Conservation (phyloP, 2,329 filamentous ascomycete genomes). For the Sordariomycetes sp. region DNA sequence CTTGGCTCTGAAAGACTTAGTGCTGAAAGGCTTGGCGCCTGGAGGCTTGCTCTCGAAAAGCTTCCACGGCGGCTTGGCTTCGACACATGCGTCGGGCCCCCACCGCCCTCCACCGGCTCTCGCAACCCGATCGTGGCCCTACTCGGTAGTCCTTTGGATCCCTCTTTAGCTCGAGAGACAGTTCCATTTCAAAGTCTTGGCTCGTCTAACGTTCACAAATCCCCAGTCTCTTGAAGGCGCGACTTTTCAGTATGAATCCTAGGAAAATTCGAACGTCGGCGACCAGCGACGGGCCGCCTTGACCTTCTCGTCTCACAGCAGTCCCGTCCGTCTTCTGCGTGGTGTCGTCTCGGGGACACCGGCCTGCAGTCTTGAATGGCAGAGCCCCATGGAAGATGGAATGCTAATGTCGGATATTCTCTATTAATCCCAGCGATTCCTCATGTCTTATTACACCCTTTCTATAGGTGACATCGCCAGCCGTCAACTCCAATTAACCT, state of each 20-base stretch:
- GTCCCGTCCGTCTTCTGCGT: background rate
- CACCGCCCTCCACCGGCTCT: background rate
- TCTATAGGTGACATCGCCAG: background rate
- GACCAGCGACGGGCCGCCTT: background rate
- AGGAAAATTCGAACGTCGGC: background rate
- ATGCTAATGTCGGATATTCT: background rate
- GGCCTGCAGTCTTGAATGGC: background rate
- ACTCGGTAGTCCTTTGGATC: background rate
- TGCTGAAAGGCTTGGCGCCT: too few relatives aligned
- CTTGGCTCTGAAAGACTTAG: too few relatives aligned
- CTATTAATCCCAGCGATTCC: background rate
- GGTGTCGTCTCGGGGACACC: background rate
- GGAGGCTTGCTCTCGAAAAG: too few relatives aligned
- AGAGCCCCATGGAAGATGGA: background rate
- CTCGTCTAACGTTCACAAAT: too few relatives aligned
- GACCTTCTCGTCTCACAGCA: background rate
- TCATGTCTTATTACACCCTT: background rate
- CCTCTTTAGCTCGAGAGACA: background rate
- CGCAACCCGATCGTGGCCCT: background rate
- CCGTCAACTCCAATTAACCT: background rate
- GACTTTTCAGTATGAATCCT: background rate
- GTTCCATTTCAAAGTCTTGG: background rate
- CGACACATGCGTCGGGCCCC: background rate
- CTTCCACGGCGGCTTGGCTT: background rate
- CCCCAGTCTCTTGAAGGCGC: background rate